A percentile compares a stretch with the other conserved stretches of the same genome.
phyloP scores from a whole-genome alignment of 2,329 filamentous ascomycete species.

The Claviceps sp. region DNA sequence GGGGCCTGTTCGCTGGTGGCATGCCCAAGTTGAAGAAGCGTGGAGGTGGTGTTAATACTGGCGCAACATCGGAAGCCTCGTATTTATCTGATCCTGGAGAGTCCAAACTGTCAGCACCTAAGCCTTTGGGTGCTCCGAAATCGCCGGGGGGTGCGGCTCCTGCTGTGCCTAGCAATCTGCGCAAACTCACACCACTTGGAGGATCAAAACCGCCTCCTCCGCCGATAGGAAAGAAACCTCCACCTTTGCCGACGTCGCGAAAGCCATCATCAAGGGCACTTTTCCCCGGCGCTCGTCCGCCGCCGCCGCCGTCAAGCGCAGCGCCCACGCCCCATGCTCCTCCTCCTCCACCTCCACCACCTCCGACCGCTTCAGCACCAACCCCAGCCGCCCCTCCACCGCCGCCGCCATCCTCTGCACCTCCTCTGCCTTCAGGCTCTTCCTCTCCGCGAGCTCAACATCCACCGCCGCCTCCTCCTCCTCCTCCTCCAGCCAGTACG shows the following conservation, averaged over 20 bases:
- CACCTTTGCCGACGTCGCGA: slow-evolving; percentile 45
- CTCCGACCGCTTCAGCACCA: slow-evolving; percentile 27
- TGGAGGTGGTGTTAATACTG: slow-evolving; percentile 67
- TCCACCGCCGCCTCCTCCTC: slow-evolving; percentile 18
- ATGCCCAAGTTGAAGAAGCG: slow-evolving; percentile 92
- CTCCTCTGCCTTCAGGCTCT: slow-evolving; percentile 12
- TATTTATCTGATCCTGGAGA: slow-evolving; percentile 66
- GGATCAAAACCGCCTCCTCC: slow-evolving; percentile 47
- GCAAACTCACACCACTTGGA: slow-evolving; percentile 37
- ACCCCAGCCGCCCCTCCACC: slow-evolving; percentile 29
- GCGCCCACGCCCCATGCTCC: slow-evolving; percentile 29
- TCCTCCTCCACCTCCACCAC: slow-evolving; percentile 21
- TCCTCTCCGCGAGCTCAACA: slow-evolving; percentile 24
- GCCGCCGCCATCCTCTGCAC: slow-evolving; percentile 13
- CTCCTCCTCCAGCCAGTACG: slow-evolving; percentile 22
- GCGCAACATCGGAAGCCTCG: slow-evolving; percentile 43
- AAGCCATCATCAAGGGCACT: slow-evolving; percentile 35
- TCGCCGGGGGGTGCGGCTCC: slow-evolving; percentile 48
- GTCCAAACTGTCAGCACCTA: slow-evolving; percentile 18
- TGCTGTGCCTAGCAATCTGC: slow-evolving; percentile 41
- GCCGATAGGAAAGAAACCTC: slow-evolving; percentile 63
- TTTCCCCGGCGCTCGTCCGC: slow-evolving; percentile 19
- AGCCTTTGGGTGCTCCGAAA: slow-evolving; percentile 43
- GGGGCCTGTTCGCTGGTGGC: slow-evolving; percentile 78
- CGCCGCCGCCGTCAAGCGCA: slow-evolving; percentile 20